Evolutionary conservation across 2,329 filamentous ascomycete genomes (phyloP).

Genomic region (Pseudogymnoascus sp.): DNA sequence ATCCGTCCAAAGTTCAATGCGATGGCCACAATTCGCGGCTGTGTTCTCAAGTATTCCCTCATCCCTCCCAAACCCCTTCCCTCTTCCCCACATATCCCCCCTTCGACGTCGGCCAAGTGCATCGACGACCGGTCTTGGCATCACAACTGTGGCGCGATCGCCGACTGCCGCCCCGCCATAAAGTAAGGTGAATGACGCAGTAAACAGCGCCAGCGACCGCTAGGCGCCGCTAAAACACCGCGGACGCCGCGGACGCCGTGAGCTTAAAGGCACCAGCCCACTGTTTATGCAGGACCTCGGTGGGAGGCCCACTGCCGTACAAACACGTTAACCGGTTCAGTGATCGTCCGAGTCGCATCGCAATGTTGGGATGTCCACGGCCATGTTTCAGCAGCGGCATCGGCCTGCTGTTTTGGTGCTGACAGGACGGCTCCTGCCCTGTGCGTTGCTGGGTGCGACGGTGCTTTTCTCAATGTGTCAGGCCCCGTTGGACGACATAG

Average conservation of each 20-base stretch:
- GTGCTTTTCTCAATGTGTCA: neutral
- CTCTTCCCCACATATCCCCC: neutral
- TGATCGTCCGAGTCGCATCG: conserved; percentile 2
- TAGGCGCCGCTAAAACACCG: neutral
- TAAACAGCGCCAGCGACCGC: neutral
- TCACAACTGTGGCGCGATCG: neutral
- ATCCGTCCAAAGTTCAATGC: neutral
- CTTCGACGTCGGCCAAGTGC: neutral
- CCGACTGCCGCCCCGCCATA: neutral
- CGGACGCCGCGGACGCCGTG: neutral
- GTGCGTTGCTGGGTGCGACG: neutral
- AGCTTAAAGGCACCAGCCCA: neutral
- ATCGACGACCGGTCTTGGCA: neutral
- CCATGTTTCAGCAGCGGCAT: neutral
- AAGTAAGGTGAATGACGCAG: neutral
- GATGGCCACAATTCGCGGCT: conserved; percentile 5
- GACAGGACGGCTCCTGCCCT: neutral
- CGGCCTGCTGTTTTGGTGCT: neutral
- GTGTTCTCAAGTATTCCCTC: neutral
- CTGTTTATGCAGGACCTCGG: neutral
- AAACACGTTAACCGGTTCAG: neutral
- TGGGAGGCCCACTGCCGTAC: neutral
- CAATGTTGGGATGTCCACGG: neutral
- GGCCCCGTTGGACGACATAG: neutral
- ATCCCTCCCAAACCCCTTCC: neutral